Conservation (phyloP, 2,329 filamentous ascomycete genomes). For the Aspergillus fructus region DNA sequence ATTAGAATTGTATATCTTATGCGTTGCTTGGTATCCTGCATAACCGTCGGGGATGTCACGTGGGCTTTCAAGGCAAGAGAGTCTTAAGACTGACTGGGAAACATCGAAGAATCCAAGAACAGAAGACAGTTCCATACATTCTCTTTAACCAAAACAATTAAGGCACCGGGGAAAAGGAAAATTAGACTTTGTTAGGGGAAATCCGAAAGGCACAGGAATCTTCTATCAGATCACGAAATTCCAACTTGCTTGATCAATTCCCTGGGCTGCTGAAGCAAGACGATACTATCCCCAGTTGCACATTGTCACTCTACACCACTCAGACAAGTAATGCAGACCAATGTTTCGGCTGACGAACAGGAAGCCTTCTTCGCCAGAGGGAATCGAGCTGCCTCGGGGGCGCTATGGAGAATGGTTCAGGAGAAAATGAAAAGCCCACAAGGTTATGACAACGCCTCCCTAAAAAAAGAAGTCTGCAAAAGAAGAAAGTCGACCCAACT, state of each 20-base stretch:
- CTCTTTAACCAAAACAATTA: constrained; percentile 32
- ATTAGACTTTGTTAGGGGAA: constrained; percentile 24
- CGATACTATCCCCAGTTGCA: constrained; percentile 19
- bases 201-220: constrained; percentile 26
- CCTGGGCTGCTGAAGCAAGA: constrained; percentile 28
- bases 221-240: constrained; percentile 30
- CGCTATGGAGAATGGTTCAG: constrained; percentile 25
- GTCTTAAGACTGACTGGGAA: not conserved
- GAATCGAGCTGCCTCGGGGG: constrained; percentile 4
- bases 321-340: constrained; percentile 15
- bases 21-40: constrained; percentile 1
- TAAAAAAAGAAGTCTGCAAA: constrained; percentile 45
- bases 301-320: constrained; percentile 17
- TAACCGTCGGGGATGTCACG: not conserved
- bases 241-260: constrained; percentile 20
- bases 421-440: constrained; percentile 35
- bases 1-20: not conserved
- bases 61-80: not conserved
- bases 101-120: constrained; percentile 9
- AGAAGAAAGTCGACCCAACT: constrained; percentile 40
- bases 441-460: constrained; percentile 46
- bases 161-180: constrained; percentile 16
- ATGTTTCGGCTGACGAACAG: constrained; percentile 9
- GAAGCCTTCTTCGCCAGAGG: not conserved
- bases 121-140: constrained; percentile 32